Conservation (phyloP, 2,329 filamentous ascomycete species). For the Cryphonectria nitschkei region DNA sequence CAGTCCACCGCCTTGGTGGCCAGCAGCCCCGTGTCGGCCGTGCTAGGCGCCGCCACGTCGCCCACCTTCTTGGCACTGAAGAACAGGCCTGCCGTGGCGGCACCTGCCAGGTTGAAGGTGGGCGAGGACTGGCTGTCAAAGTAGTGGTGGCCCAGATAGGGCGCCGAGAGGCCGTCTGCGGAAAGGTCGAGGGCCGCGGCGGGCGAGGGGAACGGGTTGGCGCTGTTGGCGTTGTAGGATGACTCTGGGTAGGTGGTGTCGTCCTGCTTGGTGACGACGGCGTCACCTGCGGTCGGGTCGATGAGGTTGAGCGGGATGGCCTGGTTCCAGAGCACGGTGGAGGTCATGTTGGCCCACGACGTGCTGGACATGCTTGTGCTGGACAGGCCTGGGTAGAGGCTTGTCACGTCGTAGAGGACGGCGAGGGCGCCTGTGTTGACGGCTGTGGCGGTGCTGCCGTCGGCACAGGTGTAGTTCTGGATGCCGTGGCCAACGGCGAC, state of each 20-base stretch:
- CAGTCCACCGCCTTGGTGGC: slow-evolving; percentile 58
- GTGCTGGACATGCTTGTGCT: slow-evolving; percentile 41
- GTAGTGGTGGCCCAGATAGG: slow-evolving; percentile 67
- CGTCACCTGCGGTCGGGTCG: slow-evolving; percentile 34
- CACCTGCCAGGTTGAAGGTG: slow-evolving; percentile 59
- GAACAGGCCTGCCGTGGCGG: slow-evolving; percentile 40
- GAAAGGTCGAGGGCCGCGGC: slow-evolving; percentile 44
- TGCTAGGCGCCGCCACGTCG: slow-evolving; percentile 54
- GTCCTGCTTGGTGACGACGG: slow-evolving; percentile 30
- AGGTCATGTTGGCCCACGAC: slow-evolving; percentile 47
- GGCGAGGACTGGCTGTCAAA: slow-evolving; percentile 61
- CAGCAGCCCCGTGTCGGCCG: slow-evolving; percentile 50
- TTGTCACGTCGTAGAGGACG: slow-evolving; percentile 61
- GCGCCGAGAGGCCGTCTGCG: slow-evolving; percentile 38
- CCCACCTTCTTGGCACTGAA: slow-evolving; percentile 54
- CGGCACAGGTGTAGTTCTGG: slow-evolving; percentile 69
- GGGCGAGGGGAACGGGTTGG: slow-evolving; percentile 49
- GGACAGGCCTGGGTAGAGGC: slow-evolving; percentile 52
- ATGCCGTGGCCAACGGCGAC: slow-evolving; percentile 67
- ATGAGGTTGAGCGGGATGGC: slow-evolving; percentile 54
- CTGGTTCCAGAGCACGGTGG: slow-evolving; percentile 45
- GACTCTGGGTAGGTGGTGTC: slow-evolving; percentile 37
- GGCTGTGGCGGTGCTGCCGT: slow-evolving; percentile 38
- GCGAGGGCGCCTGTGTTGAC: slow-evolving; percentile 59
- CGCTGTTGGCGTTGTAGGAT: slow-evolving; percentile 46